Conservation (phyloP, 1,139 yeast genomes). For the Magnusiomyces fungicola region DNA sequence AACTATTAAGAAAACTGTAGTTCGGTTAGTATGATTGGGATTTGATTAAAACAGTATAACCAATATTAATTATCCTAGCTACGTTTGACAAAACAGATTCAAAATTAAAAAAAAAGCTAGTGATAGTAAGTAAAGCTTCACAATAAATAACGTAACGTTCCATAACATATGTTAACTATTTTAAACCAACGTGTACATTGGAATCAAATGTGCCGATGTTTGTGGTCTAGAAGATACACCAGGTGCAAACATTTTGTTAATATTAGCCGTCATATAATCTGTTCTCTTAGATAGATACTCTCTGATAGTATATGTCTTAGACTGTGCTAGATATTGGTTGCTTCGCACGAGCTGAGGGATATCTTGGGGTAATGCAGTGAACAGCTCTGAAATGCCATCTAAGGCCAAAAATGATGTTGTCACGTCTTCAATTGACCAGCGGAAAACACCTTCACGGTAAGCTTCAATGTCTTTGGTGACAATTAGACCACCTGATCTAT, state of each 20-base stretch:
- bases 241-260: conserved; percentile 6
- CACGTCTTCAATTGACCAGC: conserved; percentile 58
- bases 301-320: conserved; percentile 60
- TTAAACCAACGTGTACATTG: too few relatives aligned
- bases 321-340: conserved; percentile 57
- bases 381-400: conserved; percentile 78
- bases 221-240: too few relatives aligned
- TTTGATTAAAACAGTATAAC: too few relatives aligned
- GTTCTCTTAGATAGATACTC: conserved; percentile 66
- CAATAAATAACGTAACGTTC: too few relatives aligned
- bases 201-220: too few relatives aligned
- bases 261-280: conserved; percentile 37
- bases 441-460: conserved; percentile 65
- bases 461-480: conserved; percentile 80
- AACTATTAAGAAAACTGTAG: too few relatives aligned
- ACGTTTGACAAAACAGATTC: too few relatives aligned
- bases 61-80: too few relatives aligned
- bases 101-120: too few relatives aligned
- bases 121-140: too few relatives aligned
- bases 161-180: too few relatives aligned
- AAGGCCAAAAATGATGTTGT: conserved; percentile 64
- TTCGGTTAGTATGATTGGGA: too few relatives aligned
- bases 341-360: conserved; percentile 57
- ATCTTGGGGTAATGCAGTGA: conserved; percentile 44
- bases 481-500: conserved; percentile 74